These are phyloP conservation scores for Russula virescens DNA, from an alignment of 768 basidiomycete genomes.

Conservation along the genomic window DNA sequence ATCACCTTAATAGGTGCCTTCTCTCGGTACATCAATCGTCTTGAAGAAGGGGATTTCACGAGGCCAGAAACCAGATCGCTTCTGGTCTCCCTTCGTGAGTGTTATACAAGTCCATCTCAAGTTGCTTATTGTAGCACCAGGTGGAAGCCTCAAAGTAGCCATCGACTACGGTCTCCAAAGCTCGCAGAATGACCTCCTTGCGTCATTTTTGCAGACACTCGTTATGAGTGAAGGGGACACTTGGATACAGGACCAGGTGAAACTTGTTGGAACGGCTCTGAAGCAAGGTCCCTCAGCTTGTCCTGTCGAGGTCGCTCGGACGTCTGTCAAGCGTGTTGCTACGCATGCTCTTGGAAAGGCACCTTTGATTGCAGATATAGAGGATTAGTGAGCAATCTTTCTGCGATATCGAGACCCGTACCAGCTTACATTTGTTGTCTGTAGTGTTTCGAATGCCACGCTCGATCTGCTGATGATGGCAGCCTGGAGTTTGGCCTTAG, in stretches of 20 bases:
- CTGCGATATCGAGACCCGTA: background rate
- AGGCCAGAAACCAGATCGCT: slow-evolving; percentile 60
- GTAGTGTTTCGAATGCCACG: slow-evolving; percentile 83
- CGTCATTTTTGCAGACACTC: slow-evolving; percentile 89
- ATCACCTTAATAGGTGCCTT: slow-evolving; percentile 86
- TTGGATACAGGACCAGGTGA: slow-evolving; percentile 74
- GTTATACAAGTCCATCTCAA: background rate
- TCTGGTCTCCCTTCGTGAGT: slow-evolving; percentile 74
- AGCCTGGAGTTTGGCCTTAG: slow-evolving; percentile 65
- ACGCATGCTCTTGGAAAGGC: slow-evolving; percentile 80
- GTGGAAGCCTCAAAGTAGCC: slow-evolving; percentile 83
- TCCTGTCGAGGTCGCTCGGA: slow-evolving; percentile 70
- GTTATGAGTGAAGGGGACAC: slow-evolving; percentile 95
- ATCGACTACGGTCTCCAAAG: slow-evolving; percentile 84
- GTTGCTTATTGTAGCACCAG: slow-evolving; percentile 32
- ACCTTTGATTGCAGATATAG: slow-evolving; percentile 70
- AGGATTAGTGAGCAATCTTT: slow-evolving; percentile 72
- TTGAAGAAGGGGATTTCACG: slow-evolving; percentile 74
- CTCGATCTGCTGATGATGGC: slow-evolving; percentile 78
- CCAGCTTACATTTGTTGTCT: background rate
- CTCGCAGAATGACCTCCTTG: slow-evolving; percentile 77
- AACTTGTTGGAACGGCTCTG: slow-evolving; percentile 63
- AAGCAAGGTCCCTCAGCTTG: slow-evolving; percentile 58
- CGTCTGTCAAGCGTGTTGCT: slow-evolving; percentile 79
- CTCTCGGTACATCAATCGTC: slow-evolving; percentile 85